phyloP scores from a whole-genome alignment of 2,329 filamentous ascomycete species.

The Penicillium sp. region DNA sequence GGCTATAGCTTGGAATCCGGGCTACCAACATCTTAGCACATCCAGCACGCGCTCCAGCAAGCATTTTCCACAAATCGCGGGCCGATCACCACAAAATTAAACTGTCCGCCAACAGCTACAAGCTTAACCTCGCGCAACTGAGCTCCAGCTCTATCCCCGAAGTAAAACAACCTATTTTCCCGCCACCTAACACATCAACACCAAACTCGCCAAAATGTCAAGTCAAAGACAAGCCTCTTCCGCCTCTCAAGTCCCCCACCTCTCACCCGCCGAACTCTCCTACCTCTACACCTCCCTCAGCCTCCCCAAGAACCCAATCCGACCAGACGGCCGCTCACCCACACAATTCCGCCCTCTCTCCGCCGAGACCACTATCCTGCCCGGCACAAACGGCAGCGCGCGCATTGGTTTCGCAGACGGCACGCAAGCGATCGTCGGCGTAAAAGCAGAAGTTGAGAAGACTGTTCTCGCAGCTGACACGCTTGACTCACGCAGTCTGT shows the following conservation, averaged over 20 bases:
- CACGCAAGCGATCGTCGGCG: constrained; percentile 90
- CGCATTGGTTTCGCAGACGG: constrained; percentile 93
- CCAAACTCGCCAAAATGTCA: constrained; percentile 51
- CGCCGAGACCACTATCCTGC: constrained; percentile 86
- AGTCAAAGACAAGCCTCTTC: constrained; percentile 59
- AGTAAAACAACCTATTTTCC: background rate
- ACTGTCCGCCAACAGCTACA: background rate
- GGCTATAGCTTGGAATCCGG: background rate
- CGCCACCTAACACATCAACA: no score
- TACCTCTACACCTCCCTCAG: constrained; percentile 88
- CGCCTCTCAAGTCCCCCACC: constrained; percentile 54
- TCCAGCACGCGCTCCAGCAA: background rate
- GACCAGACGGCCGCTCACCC: constrained; percentile 77
- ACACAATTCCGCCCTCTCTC: constrained; percentile 87
- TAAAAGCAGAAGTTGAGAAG: constrained; percentile 91
- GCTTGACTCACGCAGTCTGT: constrained; percentile 40
- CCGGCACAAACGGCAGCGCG: constrained; percentile 86
- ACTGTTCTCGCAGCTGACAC: constrained; percentile 47
- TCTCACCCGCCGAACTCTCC: constrained; percentile 93
- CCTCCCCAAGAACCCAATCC: constrained; percentile 71
- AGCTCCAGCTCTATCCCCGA: background rate
- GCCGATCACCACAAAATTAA: constrained; percentile 8
- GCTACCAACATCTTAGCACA: background rate
- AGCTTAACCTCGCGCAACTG: background rate
- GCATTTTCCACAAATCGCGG: background rate